Percentiles rank a stretch among this genome's conserved stretches.
Evolutionary conservation across 2,329 filamentous ascomycete genomes (phyloP).

Genomic region (Ophiosphaerella herpotricha): DNA sequence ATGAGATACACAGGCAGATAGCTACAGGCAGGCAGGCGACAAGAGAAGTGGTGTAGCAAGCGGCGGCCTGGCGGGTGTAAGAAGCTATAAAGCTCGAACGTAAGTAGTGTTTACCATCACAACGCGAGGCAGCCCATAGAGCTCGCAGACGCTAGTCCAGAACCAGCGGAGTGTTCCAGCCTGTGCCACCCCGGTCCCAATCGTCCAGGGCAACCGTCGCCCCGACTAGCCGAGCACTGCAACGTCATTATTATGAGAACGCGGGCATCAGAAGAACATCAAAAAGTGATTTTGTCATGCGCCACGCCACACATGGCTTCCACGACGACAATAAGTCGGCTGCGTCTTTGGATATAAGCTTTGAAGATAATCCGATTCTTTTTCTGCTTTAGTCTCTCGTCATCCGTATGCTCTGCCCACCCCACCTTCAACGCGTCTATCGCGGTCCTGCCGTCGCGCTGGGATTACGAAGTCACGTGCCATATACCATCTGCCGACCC

Average conservation of each 20-base stretch:
- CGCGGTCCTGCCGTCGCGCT: not conserved
- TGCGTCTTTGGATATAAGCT: not conserved
- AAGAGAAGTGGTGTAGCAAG: constrained; percentile 34
- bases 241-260: constrained; percentile 18
- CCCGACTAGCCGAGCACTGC: not conserved
- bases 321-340: constrained; percentile 1
- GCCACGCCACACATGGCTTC: constrained; percentile 12
- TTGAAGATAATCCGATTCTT: constrained; percentile 1
- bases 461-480: constrained; percentile 19
- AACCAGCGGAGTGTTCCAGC: not conserved
- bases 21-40: constrained; percentile 24
- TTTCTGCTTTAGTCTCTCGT: not conserved
- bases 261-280: constrained; percentile 17
- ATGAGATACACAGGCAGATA: constrained; percentile 44
- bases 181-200: not conserved
- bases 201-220: constrained; percentile 2
- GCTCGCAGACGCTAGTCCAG: constrained; percentile 3
- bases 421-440: constrained; percentile 9
- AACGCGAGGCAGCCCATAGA: constrained; percentile 5
- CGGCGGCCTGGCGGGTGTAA: constrained; percentile 23
- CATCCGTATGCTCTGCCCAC: constrained; percentile 1
- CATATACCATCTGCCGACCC: constrained; percentile 2
- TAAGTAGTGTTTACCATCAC: constrained; percentile 14
- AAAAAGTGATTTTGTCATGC: constrained; percentile 21
- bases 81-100: constrained; percentile 31